Percentiles rank a stretch among this genome's conserved stretches.
These are phyloP conservation scores for Calocybe cyanea DNA, from an alignment of 768 basidiomycete genomes.

Conservation along the genomic window DNA sequence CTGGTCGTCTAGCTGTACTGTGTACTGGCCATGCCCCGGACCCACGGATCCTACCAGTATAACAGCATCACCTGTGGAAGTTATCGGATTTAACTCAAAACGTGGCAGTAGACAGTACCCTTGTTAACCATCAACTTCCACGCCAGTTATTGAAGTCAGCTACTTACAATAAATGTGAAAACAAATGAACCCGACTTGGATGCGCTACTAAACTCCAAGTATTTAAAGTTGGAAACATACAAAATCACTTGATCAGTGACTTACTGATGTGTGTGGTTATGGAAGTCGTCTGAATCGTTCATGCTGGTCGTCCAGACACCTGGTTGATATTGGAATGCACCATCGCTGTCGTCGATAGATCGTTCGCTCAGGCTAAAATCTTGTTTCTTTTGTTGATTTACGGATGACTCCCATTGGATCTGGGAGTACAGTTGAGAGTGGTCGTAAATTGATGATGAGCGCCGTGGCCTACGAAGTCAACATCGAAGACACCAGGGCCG, in stretches of 20 bases:
- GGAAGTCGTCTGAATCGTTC: no score
- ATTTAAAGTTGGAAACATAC: no score
- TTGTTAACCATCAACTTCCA: not conserved
- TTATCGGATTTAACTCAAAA: no score
- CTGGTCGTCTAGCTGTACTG: slow-evolving; percentile 8
- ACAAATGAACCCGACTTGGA: not conserved
- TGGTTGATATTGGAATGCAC: slow-evolving; percentile 1
- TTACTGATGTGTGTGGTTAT: no score
- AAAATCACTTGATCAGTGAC: no score
- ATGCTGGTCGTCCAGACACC: not conserved
- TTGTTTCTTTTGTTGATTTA: not conserved
- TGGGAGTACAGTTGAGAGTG: not conserved
- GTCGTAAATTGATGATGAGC: not conserved
- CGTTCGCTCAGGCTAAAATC: not conserved
- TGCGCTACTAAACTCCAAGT: not conserved
- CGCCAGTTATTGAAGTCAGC: no score
- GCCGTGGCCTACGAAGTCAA: slow-evolving; percentile 4
- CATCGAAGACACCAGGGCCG: not conserved
- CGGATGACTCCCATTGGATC: slow-evolving; percentile 6
- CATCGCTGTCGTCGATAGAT: slow-evolving; percentile 5
- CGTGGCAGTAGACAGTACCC: not conserved
- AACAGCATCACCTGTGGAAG: not conserved
- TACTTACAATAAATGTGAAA: not conserved
- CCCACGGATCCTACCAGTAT: not conserved
- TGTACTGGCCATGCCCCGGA: slow-evolving; percentile 3